phyloP scores from a whole-genome alignment of 768 basidiomycete species.

The Austroboletus eburneus region DNA sequence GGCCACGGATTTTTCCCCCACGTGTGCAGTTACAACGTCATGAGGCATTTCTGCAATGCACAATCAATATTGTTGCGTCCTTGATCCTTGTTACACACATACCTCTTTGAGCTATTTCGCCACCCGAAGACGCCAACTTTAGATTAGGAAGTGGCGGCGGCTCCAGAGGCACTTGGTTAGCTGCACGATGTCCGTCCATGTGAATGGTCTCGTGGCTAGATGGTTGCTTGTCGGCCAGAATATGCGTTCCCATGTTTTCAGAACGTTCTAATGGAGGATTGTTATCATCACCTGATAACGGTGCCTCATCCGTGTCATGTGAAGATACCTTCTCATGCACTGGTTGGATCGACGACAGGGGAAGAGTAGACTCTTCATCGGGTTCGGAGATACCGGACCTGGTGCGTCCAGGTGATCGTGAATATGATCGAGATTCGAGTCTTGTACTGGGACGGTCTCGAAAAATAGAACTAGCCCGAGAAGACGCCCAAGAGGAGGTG shows the following conservation, averaged over 20 bases:
- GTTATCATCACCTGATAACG: slow-evolving; percentile 7
- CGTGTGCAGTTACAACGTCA: slow-evolving; percentile 9
- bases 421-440: slow-evolving; percentile 42
- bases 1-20: slow-evolving; percentile 9
- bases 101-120: slow-evolving; percentile 15
- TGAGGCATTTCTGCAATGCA: slow-evolving; percentile 12
- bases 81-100: not conserved
- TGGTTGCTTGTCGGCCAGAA: slow-evolving; percentile 13
- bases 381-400: slow-evolving; percentile 27
- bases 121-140: slow-evolving; percentile 7
- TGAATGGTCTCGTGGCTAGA: slow-evolving; percentile 22
- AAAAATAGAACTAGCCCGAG: slow-evolving; percentile 28
- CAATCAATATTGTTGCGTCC: slow-evolving; percentile 8
- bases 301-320: slow-evolving; percentile 9
- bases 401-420: slow-evolving; percentile 45
- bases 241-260: slow-evolving; percentile 15
- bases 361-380: slow-evolving; percentile 17
- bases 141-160: slow-evolving; percentile 9
- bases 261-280: slow-evolving; percentile 17
- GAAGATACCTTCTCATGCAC: slow-evolving; percentile 37
- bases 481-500: slow-evolving; percentile 18
- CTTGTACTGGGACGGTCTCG: slow-evolving; percentile 32
- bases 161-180: slow-evolving; percentile 11
- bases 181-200: slow-evolving; percentile 16
- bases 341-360: slow-evolving; percentile 16